Evolutionary conservation across 2,329 filamentous ascomycete genomes (phyloP), one percentile per base, ranked within the genome.

Genomic region (Sphaerulina vaccinii): DNA sequence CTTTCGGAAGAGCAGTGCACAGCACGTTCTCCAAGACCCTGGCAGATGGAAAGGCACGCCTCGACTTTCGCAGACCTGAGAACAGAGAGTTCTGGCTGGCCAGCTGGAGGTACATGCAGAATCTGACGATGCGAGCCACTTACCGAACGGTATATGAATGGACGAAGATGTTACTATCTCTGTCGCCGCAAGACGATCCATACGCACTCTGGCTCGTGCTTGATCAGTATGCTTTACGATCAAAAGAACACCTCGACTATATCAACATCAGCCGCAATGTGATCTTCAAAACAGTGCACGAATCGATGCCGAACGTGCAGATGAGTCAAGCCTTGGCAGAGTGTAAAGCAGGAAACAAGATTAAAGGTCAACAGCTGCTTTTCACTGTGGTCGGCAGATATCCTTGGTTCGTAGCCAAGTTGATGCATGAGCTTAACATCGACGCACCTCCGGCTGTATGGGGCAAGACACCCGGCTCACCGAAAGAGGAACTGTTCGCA

Each of bases 81-180:
- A 97, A 97, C 68, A 81, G 93, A 37, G 92, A 97, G 69, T 84
- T 99, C 58, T 96, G 88, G 85, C 82, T 97, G 29, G 88, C 90
- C 1, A 88, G 85, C 7, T 95, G 90, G 76, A 84, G 91, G 60
- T 96, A 96, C 64, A 86, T 97, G 62, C 83, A 82, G 61, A 93
- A 89, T 59, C 76, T 99, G 18, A 80, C 90, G 13, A 85, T 90
- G 72, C 92, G 95, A 62, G 90, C 91, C n/a, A 96, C 92, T 1
- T 96, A 90, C 77, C 81, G 90, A 40, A 97, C 93, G 1, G 90
- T 90, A 0, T 83, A 95, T 41, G 93, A 97, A 70, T 99, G 93
- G 91, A 82, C 88, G 5, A 96, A 93, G 71, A 73, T 97, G 5
- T 75, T 96, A 8, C 78, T 95, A 23, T 82, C 85, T 52, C 72